A percentile compares a stretch with the other conserved stretches of the same genome.
Evolutionary conservation across 495 filamentous ascomycete species (phyloP).

Genomic region (Pyronema omphalodes): DNA sequence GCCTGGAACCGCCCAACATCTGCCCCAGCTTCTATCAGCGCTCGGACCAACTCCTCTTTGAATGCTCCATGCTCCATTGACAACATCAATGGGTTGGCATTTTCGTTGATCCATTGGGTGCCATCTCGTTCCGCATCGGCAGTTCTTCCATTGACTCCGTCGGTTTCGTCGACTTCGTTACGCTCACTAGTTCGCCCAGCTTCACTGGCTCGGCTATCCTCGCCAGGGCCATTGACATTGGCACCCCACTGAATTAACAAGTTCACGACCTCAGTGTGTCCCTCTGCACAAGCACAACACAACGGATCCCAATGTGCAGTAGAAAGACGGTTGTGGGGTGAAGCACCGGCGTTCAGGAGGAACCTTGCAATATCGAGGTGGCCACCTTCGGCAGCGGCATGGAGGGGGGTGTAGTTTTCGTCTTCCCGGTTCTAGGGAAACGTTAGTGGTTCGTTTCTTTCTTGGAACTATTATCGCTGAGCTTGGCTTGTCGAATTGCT

Average conservation of each 20-base stretch:
- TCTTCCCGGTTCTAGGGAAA: background rate
- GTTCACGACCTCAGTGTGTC: background rate
- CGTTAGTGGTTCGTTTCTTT: too few species aligned
- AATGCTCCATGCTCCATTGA: background rate
- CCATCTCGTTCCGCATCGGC: background rate
- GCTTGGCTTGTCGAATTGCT: too few species aligned
- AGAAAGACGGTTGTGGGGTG: constrained; percentile 3
- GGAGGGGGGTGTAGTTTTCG: constrained; percentile 13
- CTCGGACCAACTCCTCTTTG: background rate
- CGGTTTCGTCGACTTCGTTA: background rate
- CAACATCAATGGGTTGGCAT: background rate
- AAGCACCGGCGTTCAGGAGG: constrained; percentile 13
- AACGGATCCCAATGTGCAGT: background rate
- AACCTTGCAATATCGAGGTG: constrained; percentile 8
- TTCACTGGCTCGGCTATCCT: background rate
- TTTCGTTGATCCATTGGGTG: background rate
- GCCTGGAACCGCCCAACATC: too few species aligned
- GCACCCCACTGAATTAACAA: background rate
- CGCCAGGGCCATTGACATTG: background rate
- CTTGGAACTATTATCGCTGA: too few species aligned
- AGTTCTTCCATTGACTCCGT: background rate
- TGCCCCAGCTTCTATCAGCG: too few species aligned
- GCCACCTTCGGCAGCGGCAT: constrained; percentile 8
- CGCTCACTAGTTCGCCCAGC: background rate
- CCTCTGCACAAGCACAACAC: background rate